These are phyloP conservation scores for Coccomyxa subellipsoidea DNA, from an alignment of 163 green algal species.

Conservation along the genomic window DNA sequence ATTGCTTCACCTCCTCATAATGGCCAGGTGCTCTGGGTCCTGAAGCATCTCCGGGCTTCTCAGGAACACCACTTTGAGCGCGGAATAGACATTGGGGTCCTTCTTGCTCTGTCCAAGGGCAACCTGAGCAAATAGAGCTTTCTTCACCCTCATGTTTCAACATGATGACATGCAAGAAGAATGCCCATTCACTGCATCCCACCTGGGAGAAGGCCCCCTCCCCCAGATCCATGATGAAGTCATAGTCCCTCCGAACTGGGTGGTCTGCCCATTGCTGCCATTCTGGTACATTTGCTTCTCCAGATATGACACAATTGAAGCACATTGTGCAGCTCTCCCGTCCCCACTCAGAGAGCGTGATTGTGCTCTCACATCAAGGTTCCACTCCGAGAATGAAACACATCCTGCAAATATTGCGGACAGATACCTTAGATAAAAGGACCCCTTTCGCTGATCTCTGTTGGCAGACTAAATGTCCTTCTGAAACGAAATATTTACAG, in stretches of 20 bases:
- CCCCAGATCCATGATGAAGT: slow-evolving; percentile 50
- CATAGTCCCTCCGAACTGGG: slow-evolving; percentile 40
- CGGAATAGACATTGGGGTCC: slow-evolving; percentile 31
- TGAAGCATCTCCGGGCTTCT: slow-evolving; percentile 48
- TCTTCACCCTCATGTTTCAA: slow-evolving; percentile 30
- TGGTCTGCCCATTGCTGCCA: slow-evolving; percentile 36
- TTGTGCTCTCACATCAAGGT: too few relatives aligned
- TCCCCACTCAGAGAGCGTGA: too few relatives aligned
- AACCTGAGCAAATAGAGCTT: slow-evolving; percentile 53
- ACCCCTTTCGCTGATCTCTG: too few relatives aligned
- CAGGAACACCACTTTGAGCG: slow-evolving; percentile 72
- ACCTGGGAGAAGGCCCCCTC: slow-evolving; percentile 42
- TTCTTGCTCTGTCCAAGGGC: slow-evolving; percentile 50
- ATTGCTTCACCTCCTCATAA: slow-evolving; percentile 27
- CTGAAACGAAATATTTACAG: too few relatives aligned
- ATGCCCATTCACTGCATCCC: too few relatives aligned
- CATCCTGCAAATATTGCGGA: neutral
- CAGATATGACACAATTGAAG: neutral
- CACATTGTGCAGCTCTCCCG: neutral
- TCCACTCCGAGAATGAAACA: too few relatives aligned
- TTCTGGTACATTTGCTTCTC: neutral
- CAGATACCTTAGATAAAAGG: too few relatives aligned
- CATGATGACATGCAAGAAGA: too few relatives aligned
- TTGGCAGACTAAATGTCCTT: too few relatives aligned
- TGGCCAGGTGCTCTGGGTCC: slow-evolving; percentile 52